These are phyloP conservation scores for Leptomonas pyrrhocoris DNA, from an alignment of 208 protist species.

Conservation along the genomic window DNA sequence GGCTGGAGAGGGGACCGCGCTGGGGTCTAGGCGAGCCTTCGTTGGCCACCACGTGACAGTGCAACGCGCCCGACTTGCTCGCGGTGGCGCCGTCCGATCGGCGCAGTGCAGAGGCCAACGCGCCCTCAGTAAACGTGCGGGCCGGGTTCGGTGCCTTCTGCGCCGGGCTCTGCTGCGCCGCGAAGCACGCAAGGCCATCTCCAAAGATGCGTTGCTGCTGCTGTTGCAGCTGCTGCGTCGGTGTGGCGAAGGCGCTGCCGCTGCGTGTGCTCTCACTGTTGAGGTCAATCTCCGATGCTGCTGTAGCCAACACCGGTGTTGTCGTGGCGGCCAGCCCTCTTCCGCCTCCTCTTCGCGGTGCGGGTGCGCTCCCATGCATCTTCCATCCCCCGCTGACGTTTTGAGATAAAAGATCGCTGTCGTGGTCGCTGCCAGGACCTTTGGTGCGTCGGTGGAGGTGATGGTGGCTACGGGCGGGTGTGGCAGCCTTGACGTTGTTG, in stretches of 20 bases:
- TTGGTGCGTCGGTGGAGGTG: background rate
- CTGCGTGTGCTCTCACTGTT: conserved; percentile 14
- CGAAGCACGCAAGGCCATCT: conserved; percentile 14
- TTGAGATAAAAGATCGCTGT: conserved; percentile 12
- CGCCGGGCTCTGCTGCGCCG: conserved; percentile 12
- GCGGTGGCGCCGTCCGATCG: background rate
- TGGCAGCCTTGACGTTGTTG: background rate
- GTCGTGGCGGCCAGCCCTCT: too few relatives aligned
- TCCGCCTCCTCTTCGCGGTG: too few relatives aligned
- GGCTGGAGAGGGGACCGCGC: conserved; percentile 3
- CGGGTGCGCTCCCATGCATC: conserved; percentile 5
- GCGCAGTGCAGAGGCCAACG: conserved; percentile 1
- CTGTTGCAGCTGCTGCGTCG: background rate
- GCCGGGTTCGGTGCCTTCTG: background rate
- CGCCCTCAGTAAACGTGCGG: background rate
- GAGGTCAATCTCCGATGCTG: background rate
- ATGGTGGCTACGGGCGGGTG: background rate
- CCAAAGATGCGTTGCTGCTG: conserved; percentile 19
- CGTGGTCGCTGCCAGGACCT: background rate
- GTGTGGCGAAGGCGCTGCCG: background rate
- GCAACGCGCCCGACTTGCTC: background rate
- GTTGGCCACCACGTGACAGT: background rate
- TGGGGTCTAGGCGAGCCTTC: conserved; percentile 8
- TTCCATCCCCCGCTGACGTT: conserved; percentile 6
- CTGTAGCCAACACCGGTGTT: background rate